Conservation (phyloP, 2,329 filamentous ascomycete species). For the Teratosphaeria nubilosa region DNA sequence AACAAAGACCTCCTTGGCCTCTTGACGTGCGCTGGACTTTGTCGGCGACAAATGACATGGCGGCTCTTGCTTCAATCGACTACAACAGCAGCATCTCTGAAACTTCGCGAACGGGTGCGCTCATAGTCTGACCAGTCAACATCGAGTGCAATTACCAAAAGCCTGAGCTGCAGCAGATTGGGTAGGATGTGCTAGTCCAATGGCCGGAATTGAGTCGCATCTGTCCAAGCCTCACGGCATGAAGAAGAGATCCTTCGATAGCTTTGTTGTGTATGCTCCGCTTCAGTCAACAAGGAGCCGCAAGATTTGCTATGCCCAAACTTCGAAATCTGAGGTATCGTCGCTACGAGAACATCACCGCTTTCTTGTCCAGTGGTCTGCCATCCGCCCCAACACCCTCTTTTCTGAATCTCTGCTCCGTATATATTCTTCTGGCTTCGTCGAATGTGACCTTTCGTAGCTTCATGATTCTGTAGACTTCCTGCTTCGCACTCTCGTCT, state of each 20-base stretch:
- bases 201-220: too few species aligned
- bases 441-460: conserved; percentile 73
- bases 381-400: conserved; percentile 87
- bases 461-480: conserved; percentile 88
- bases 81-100: too few species aligned
- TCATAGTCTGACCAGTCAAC: too few species aligned
- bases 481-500: conserved; percentile 67
- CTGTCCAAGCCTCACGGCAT: too few species aligned
- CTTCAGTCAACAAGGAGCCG: not conserved
- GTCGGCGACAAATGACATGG: too few species aligned
- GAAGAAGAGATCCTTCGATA: too few species aligned
- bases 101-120: too few species aligned
- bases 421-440: conserved; percentile 77
- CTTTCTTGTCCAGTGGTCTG: conserved; percentile 81
- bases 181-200: too few species aligned
- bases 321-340: not conserved
- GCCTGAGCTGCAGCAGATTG: too few species aligned
- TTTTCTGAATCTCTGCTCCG: conserved; percentile 74
- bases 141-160: too few species aligned
- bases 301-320: not conserved
- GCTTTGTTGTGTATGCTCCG: too few species aligned
- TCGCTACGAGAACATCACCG: conserved; percentile 72
- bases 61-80: too few species aligned
- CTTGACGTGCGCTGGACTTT: not conserved
- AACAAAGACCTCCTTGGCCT: not conserved